These are phyloP conservation scores for Eimeria sp. DNA, from an alignment of 169 alveolate genomes.

Conservation along the genomic window DNA sequence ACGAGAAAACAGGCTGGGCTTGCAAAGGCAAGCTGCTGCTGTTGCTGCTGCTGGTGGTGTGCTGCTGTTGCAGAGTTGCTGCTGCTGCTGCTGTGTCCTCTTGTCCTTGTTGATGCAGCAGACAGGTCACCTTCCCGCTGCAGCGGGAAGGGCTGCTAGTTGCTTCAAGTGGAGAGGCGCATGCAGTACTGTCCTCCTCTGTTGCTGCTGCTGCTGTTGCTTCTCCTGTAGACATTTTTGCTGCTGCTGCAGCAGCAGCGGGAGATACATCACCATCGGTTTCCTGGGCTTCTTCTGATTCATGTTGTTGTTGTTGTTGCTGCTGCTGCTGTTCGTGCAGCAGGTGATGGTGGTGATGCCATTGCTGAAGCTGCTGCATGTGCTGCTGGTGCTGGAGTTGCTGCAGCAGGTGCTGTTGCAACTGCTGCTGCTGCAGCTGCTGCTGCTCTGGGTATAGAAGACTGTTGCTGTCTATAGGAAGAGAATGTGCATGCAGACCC, in stretches of 20 bases:
- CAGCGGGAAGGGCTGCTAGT: too few relatives aligned
- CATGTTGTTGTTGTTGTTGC: too few relatives aligned
- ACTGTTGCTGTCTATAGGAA: too few relatives aligned
- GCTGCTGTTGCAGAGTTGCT: slow-evolving; percentile 5
- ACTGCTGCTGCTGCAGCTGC: too few relatives aligned
- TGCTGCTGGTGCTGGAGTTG: background rate
- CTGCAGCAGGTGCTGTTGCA: too few relatives aligned
- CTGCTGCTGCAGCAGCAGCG: background rate
- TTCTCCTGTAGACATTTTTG: background rate
- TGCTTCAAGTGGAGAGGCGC: background rate
- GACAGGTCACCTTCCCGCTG: background rate
- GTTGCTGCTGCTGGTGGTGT: background rate
- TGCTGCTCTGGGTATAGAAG: too few relatives aligned
- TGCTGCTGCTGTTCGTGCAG: too few relatives aligned
- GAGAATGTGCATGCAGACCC: too few relatives aligned
- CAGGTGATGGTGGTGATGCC: too few relatives aligned
- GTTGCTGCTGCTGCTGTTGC: slow-evolving; percentile 5
- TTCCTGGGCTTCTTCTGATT: too few relatives aligned
- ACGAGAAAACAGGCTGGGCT: slow-evolving; percentile 36
- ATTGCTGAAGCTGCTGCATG: background rate
- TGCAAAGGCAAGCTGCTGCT: slow-evolving; percentile 34
- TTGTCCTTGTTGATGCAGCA: background rate
- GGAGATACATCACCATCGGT: too few relatives aligned
- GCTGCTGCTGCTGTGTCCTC: slow-evolving; percentile 16
- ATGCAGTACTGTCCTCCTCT: background rate